A percentile compares a stretch with the other conserved stretches of the same genome.
Evolutionary conservation across 2,329 filamentous ascomycete genomes (phyloP).

Genomic region (Thyridium curvatum): DNA sequence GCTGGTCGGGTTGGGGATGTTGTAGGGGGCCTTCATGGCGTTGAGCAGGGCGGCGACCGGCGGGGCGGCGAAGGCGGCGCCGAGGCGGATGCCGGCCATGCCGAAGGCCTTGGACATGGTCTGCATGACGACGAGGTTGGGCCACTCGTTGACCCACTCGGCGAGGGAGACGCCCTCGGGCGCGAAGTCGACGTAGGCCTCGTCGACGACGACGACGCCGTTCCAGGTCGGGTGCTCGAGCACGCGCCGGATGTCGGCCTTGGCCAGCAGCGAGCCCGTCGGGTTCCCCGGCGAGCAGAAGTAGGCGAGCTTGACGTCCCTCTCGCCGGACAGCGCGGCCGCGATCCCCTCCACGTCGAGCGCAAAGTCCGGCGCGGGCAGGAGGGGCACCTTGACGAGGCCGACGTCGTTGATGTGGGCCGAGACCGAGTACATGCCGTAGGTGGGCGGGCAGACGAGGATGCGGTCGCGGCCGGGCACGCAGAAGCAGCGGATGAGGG

Average conservation of each 20-base stretch:
- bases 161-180: constrained; percentile 70
- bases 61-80: constrained; percentile 72
- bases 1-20: constrained; percentile 83
- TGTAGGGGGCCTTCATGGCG: constrained; percentile 92
- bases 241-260: constrained; percentile 65
- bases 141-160: constrained; percentile 87
- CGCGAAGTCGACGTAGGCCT: constrained; percentile 94
- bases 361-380: constrained; percentile 64
- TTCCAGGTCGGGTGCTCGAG: constrained; percentile 91
- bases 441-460: constrained; percentile 91
- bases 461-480: constrained; percentile 81
- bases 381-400: constrained; percentile 79
- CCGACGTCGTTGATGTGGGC: constrained; percentile 90
- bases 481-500: constrained; percentile 89
- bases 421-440: constrained; percentile 96
- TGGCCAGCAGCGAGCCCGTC: constrained; percentile 72
- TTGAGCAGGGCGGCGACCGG: constrained; percentile 78
- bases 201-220: constrained; percentile 85
- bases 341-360: constrained; percentile 67
- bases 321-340: constrained; percentile 50
- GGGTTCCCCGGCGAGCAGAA: constrained; percentile 95
- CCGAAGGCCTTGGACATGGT: constrained; percentile 98
- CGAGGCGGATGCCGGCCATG: constrained; percentile 85
- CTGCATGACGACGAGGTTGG: constrained; percentile 96
- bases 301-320: constrained; percentile 79